A percentile compares a stretch with the other conserved stretches of the same genome.
phyloP scores from a whole-genome alignment of 179 eudicot genomes.

The Nepenthes alata region DNA sequence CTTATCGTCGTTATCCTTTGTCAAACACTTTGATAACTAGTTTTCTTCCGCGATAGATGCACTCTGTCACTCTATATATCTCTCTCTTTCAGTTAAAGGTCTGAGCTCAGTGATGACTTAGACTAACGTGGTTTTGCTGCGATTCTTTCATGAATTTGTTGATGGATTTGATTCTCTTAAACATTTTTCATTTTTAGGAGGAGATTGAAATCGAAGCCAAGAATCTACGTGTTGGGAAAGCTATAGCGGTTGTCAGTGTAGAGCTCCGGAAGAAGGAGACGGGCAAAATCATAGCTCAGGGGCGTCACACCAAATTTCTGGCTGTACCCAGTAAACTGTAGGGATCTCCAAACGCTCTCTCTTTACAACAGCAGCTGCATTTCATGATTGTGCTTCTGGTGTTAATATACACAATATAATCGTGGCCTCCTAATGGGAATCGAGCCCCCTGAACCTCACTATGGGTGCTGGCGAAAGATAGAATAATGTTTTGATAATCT shows the following conservation, averaged over 20 bases:
- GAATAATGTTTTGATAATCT: background rate
- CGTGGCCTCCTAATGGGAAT: too few species aligned
- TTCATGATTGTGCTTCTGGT: too few species aligned
- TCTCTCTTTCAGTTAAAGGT: background rate
- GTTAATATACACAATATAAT: too few species aligned
- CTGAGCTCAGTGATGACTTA: background rate
- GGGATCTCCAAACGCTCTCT: background rate
- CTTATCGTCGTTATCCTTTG: too few species aligned
- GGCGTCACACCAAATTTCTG: conserved; percentile 86
- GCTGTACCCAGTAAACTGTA: conserved; percentile 52
- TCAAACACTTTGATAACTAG: too few species aligned
- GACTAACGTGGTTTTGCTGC: background rate
- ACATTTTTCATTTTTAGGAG: conserved; percentile 35
- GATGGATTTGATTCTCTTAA: background rate
- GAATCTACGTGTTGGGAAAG: conserved; percentile 67
- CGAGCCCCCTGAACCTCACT: too few species aligned
- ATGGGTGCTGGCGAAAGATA: background rate
- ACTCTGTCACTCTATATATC: background rate
- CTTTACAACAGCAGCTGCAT: background rate
- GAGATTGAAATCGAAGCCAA: conserved; percentile 75
- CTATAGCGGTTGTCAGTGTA: conserved; percentile 66
- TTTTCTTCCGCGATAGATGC: too few species aligned
- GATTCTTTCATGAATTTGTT: background rate
- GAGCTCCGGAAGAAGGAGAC: conserved; percentile 62
- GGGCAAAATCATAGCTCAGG: conserved; percentile 76